Conservation (phyloP, 2,329 filamentous ascomycete genomes). For the Alternaria alternata region DNA sequence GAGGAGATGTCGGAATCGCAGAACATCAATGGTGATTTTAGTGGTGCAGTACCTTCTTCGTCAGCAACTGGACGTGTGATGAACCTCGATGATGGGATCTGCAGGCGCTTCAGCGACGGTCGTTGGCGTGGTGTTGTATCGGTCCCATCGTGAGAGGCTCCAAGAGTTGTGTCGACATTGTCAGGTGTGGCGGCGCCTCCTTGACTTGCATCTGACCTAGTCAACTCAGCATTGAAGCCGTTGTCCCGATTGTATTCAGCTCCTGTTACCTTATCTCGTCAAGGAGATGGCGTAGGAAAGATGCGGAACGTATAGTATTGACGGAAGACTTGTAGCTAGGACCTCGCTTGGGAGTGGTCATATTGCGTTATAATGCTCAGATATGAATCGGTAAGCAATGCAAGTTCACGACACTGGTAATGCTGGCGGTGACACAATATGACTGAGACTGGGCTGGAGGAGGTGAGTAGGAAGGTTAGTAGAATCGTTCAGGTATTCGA, state of each 20-base stretch:
- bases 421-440: conserved; percentile 21
- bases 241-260: not conserved
- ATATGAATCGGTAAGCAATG: conserved; percentile 29
- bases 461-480: conserved; percentile 7
- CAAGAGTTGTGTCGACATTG: not conserved
- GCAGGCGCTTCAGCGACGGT: conserved; percentile 9
- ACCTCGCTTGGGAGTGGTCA: conserved; percentile 35
- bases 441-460: not conserved
- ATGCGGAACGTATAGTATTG: conserved; percentile 23
- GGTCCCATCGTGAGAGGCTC: not conserved
- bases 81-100: conserved; percentile 8
- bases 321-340: conserved; percentile 10
- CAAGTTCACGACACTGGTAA: conserved; percentile 23
- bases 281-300: conserved; percentile 37
- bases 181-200: too few species aligned
- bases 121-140: not conserved
- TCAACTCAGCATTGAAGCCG: not conserved
- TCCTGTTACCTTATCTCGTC: conserved; percentile 32
- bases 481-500: not conserved
- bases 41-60: not conserved
- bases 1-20: conserved; percentile 27
- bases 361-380: conserved; percentile 30
- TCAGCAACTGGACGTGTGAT: not conserved
- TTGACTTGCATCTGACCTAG: not conserved
- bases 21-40: conserved; percentile 27